Evolutionary conservation across 345 rosid species (phyloP).

Genomic region (Toxicodendron radicans): DNA sequence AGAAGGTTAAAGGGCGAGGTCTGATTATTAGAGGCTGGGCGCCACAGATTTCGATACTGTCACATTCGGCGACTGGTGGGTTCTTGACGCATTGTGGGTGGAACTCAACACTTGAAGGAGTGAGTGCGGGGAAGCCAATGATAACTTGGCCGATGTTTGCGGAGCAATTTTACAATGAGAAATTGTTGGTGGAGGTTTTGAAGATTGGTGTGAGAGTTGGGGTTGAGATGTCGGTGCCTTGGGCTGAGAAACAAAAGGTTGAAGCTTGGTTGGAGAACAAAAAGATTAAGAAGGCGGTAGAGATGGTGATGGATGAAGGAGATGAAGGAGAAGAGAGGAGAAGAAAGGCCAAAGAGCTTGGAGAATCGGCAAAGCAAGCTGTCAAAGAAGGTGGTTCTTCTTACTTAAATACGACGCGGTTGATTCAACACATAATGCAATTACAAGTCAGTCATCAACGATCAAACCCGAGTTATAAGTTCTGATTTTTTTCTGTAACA

Average conservation of each 20-base stretch:
- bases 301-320: conserved; percentile 42
- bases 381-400: conserved; percentile 59
- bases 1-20: conserved; percentile 33
- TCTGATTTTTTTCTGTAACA: too few species aligned
- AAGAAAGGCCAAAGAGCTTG: conserved; percentile 33
- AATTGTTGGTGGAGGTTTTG: conserved; percentile 42
- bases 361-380: conserved; percentile 36
- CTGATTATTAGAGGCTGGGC: conserved; percentile 58
- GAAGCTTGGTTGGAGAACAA: conserved; percentile 46
- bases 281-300: conserved; percentile 38
- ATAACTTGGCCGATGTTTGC: conserved; percentile 62
- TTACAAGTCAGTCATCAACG: too few species aligned
- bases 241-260: conserved; percentile 53
- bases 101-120: conserved; percentile 62
- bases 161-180: conserved; percentile 67
- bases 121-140: conserved; percentile 47
- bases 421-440: conserved; percentile 32
- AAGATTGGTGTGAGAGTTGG: conserved; percentile 52
- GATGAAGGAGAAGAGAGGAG: conserved; percentile 39
- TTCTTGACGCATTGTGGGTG: conserved; percentile 71
- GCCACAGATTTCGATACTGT: conserved; percentile 52
- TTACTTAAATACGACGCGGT: conserved; percentile 25
- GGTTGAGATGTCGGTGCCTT: conserved; percentile 28
- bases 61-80: conserved; percentile 53
- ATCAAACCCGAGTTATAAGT: too few species aligned